These are phyloP conservation scores for Trypanosoma cruzi DNA, from an alignment of 208 protist species.

Conservation along the genomic window DNA sequence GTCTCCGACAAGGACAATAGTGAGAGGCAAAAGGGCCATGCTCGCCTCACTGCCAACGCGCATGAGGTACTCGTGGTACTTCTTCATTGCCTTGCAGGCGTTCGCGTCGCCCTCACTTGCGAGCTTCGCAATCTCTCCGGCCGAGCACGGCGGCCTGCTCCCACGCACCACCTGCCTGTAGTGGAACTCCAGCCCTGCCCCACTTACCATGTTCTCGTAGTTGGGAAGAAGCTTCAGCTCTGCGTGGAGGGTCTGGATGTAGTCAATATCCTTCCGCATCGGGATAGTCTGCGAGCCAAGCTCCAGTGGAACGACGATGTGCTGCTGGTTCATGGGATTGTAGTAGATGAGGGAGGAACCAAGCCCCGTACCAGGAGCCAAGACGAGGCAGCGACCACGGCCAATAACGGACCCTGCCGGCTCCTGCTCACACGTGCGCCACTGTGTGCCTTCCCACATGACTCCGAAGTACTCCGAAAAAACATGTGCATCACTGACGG, in stretches of 20 bases:
- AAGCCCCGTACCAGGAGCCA: conserved; percentile 65
- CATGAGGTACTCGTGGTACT: conserved; percentile 56
- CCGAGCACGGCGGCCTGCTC: conserved; percentile 22
- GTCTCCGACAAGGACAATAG: conserved; percentile 63
- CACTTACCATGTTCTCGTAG: conserved; percentile 51
- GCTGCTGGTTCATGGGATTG: conserved; percentile 29
- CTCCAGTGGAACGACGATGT: conserved; percentile 60
- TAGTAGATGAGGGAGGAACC: conserved; percentile 68
- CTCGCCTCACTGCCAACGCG: conserved; percentile 41
- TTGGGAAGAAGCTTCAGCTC: conserved; percentile 29
- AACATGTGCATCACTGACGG: conserved; percentile 42
- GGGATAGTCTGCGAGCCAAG: conserved; percentile 43
- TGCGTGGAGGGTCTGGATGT: conserved; percentile 9
- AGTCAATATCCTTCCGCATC: conserved; percentile 18
- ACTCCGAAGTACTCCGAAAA: conserved; percentile 63
- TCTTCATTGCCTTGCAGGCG: conserved; percentile 54
- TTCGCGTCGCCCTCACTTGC: conserved; percentile 46
- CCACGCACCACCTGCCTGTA: conserved; percentile 29
- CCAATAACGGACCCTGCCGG: conserved; percentile 34
- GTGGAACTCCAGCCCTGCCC: conserved; percentile 50
- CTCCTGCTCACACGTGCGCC: conserved; percentile 27
- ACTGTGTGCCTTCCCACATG: conserved; percentile 73
- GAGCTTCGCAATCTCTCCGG: conserved; percentile 48
- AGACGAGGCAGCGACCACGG: conserved; percentile 49
- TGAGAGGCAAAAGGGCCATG: conserved; percentile 69